Percentiles rank a stretch among this genome's conserved stretches.
These are phyloP conservation scores for Mycena pura DNA, from an alignment of 768 basidiomycete genomes.

Conservation along the genomic window DNA sequence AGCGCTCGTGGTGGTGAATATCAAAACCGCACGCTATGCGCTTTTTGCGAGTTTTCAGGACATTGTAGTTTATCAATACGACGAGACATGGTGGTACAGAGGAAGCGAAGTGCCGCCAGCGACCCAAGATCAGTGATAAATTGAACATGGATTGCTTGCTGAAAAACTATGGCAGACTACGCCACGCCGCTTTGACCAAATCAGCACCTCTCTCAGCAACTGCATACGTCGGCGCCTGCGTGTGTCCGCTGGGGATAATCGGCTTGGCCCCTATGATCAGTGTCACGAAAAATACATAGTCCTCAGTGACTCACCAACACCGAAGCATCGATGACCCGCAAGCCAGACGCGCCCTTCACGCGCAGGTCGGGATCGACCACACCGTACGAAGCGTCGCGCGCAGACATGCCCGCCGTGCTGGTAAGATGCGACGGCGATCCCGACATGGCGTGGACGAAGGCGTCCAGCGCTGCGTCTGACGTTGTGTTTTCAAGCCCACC, in stretches of 20 bases:
- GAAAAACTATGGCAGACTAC: too few relatives aligned
- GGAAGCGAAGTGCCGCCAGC: too few relatives aligned
- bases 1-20: too few relatives aligned
- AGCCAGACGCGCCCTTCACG: not conserved
- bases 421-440: not conserved
- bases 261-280: not conserved
- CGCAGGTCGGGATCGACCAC: conserved; percentile 1
- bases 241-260: not conserved
- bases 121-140: too few relatives aligned
- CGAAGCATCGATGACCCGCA: not conserved
- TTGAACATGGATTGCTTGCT: too few relatives aligned
- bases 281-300: not conserved
- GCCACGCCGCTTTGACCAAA: not conserved
- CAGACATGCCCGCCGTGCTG: not conserved
- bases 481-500: not conserved
- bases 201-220: not conserved
- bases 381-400: not conserved
- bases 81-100: too few relatives aligned
- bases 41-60: too few relatives aligned
- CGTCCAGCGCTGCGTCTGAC: too few relatives aligned
- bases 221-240: not conserved
- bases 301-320: not conserved
- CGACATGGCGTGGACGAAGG: conserved; percentile 10
- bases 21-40: too few relatives aligned
- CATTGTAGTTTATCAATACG: too few relatives aligned